Conservation (phyloP, 495 filamentous ascomycete species). For the Annulohypoxylon nitens region DNA sequence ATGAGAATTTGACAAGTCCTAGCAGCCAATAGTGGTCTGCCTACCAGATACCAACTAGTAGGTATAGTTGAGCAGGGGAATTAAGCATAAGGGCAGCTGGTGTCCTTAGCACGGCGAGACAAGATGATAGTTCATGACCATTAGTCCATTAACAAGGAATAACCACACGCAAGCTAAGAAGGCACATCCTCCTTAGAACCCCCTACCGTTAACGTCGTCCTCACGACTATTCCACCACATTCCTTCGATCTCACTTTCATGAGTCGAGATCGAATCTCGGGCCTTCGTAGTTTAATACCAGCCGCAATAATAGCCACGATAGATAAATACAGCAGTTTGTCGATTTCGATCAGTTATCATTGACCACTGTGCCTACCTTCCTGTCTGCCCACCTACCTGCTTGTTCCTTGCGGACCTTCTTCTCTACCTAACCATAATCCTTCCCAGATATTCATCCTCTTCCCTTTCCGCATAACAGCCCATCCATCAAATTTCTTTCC, state of each 20-base stretch:
- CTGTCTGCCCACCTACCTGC: too few species aligned
- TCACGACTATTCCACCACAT: too few species aligned
- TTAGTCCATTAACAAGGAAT: not conserved
- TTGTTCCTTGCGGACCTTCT: too few species aligned
- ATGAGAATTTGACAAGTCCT: not conserved
- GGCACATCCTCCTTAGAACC: not conserved
- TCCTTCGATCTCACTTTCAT: too few species aligned
- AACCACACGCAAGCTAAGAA: not conserved
- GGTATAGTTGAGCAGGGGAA: not conserved
- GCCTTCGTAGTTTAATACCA: not conserved
- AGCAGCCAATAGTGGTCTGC: too few species aligned
- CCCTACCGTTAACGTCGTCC: too few species aligned
- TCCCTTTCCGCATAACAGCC: not conserved
- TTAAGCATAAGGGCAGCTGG: not conserved
- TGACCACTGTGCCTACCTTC: too few species aligned
- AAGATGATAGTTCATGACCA: not conserved
- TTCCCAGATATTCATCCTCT: too few species aligned
- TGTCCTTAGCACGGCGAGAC: not conserved
- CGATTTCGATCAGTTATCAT: too few species aligned
- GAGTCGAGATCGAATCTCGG: not conserved
- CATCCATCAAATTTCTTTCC: not conserved
- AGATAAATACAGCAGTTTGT: too few species aligned
- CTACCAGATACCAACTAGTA: not conserved
- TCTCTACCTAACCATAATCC: too few species aligned
- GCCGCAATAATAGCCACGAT: not conserved